Conservation (phyloP, 2,329 filamentous ascomycete genomes). For the Pseudogymnoascus sp. region DNA sequence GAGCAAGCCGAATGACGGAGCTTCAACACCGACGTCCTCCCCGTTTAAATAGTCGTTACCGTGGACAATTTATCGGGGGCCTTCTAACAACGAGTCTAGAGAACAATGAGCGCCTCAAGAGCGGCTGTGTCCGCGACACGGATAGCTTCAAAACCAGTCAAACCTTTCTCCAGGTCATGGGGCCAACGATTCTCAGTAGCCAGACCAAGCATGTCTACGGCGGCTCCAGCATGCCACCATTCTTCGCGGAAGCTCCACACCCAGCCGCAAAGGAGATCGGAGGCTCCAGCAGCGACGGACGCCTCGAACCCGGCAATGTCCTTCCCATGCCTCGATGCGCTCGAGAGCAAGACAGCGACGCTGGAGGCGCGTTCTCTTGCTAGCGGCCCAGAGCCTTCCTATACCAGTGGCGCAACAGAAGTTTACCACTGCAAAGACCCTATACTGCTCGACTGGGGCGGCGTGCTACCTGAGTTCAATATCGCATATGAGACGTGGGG, state of each 20-base stretch:
- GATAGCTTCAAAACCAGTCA: slow-evolving; percentile 16
- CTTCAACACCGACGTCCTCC: slow-evolving; percentile 2
- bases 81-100: not conserved
- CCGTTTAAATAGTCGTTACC: not conserved
- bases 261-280: slow-evolving; percentile 16
- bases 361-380: slow-evolving; percentile 61
- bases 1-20: not conserved
- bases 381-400: slow-evolving; percentile 84
- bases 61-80: not conserved
- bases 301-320: slow-evolving; percentile 78
- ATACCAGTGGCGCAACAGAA: slow-evolving; percentile 81
- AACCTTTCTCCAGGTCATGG: slow-evolving; percentile 14
- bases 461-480: slow-evolving; percentile 78
- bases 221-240: slow-evolving; percentile 14
- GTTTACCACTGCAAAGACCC: slow-evolving; percentile 67
- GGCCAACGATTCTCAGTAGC: slow-evolving; percentile 15
- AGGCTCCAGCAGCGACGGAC: slow-evolving; percentile 17
- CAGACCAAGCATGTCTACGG: slow-evolving; percentile 11
- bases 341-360: slow-evolving; percentile 69
- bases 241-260: slow-evolving; percentile 19
- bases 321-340: slow-evolving; percentile 82
- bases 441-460: slow-evolving; percentile 87
- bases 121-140: slow-evolving; percentile 18
- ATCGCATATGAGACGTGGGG: slow-evolving; percentile 95
- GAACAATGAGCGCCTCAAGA: slow-evolving; percentile 22